phyloP scores from a whole-genome alignment of 805 yeast species.

The Cyberlindnera nakhonratchasimensis region DNA sequence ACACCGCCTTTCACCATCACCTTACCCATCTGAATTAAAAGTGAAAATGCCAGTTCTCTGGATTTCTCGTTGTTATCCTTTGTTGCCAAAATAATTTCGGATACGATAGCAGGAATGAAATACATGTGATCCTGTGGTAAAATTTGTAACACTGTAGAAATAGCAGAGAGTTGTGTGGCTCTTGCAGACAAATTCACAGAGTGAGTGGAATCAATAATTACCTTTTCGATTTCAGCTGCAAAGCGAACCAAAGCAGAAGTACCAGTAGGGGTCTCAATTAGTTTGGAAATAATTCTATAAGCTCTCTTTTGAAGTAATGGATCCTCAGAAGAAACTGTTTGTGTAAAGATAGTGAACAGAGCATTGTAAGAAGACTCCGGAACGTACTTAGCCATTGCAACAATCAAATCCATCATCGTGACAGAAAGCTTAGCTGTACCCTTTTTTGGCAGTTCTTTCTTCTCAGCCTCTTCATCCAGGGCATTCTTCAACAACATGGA shows the following conservation, averaged over 20 bases:
- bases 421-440: conserved; percentile 53
- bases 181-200: conserved; percentile 70
- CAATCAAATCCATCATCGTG: conserved; percentile 89
- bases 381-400: conserved; percentile 80
- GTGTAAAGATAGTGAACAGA: conserved; percentile 70
- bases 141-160: conserved; percentile 54
- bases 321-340: conserved; percentile 56
- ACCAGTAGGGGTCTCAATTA: conserved; percentile 70
- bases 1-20: conserved; percentile 66
- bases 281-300: conserved; percentile 68
- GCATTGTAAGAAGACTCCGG: conserved; percentile 70
- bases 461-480: conserved; percentile 52
- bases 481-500: conserved; percentile 74
- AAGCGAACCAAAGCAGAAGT: conserved; percentile 47
- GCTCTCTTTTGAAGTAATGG: conserved; percentile 84
- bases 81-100: conserved; percentile 87
- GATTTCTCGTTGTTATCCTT: conserved; percentile 93
- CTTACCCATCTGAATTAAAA: conserved; percentile 76
- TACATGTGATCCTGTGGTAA: conserved; percentile 64
- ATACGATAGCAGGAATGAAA: conserved; percentile 76
- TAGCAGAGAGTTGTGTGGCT: conserved; percentile 71
- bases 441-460: conserved; percentile 32
- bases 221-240: conserved; percentile 54
- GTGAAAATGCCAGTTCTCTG: conserved; percentile 72
- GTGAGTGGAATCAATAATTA: conserved; percentile 55